Evolutionary conservation across 345 rosid genomes (phyloP).

Genomic region (Anastatica hierochuntica): DNA sequence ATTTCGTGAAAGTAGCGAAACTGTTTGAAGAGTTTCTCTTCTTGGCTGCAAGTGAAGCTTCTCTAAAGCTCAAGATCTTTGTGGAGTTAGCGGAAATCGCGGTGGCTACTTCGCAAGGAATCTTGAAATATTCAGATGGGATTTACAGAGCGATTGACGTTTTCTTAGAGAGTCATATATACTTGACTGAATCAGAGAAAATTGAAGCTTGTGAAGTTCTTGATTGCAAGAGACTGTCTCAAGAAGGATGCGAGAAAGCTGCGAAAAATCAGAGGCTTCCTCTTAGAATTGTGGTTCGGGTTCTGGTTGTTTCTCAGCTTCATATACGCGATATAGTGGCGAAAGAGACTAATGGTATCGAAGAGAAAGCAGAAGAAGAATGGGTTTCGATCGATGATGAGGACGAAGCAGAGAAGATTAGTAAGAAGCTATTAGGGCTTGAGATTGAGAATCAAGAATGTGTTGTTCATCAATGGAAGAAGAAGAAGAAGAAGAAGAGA

Average conservation of each 20-base stretch:
- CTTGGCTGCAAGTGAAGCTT: conserved; percentile 49
- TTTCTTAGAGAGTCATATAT: conserved; percentile 53
- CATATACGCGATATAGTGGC: conserved; percentile 44
- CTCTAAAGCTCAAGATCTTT: conserved; percentile 44
- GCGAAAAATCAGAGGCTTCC: conserved; percentile 59
- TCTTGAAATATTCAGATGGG: conserved; percentile 44
- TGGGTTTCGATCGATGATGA: conserved; percentile 5
- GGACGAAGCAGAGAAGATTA: conserved; percentile 30
- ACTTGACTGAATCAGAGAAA: conserved; percentile 53
- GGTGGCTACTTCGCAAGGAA: conserved; percentile 34
- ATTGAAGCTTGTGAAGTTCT: conserved; percentile 55
- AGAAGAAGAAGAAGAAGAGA: conserved; percentile 26
- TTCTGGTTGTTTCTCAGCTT: conserved; percentile 46
- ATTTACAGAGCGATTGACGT: conserved; percentile 60
- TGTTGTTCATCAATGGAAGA: background rate
- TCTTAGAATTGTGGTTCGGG: conserved; percentile 44
- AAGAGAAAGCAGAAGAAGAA: conserved; percentile 16
- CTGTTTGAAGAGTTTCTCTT: conserved; percentile 57
- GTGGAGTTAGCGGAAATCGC: conserved; percentile 44
- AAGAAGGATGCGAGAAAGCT: conserved; percentile 53
- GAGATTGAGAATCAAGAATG: conserved; percentile 32
- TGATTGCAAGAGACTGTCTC: conserved; percentile 62
- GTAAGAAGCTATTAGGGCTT: conserved; percentile 33
- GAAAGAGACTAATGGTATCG: conserved; percentile 23
- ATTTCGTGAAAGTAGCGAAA: conserved; percentile 39